Evolutionary conservation across 352 stramenopile genomes (phyloP), one percentile per base, ranked within the genome.

Genomic region (Aphanomyces cochlioides): DNA sequence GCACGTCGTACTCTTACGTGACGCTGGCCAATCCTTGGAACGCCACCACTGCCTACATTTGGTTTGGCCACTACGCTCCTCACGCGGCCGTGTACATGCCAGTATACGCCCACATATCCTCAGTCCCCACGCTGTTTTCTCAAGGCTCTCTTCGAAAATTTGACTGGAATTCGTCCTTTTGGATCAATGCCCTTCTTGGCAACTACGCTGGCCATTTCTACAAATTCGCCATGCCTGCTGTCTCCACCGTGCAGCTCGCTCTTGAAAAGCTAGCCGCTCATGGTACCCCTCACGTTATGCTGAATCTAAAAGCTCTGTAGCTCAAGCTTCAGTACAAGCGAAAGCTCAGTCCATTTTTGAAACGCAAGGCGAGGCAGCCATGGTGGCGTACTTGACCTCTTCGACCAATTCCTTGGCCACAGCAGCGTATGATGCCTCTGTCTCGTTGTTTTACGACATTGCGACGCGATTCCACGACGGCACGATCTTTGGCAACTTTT

Each of bases 1-100:
- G 83, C 48, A 88, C 82, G 12, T 76, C 71, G 17, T 86, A 93
- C 76, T 64, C 64, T 17, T 70, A 61, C 19, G 64, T 70, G 64
- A 70, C 64, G 7, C 34, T 61, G 5, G 13, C 47, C 5, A n/a
- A 63, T 39, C 8, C 64, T 0, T 39, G 8, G 5, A 15, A 61
- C 21, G 10, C 36, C 10, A 48, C 38, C 39, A 13, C 37, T 6
- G 47, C 17, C 17, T 34, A 60, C 21, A 40, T 70, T 63, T 70
- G 64, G 64, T 70, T 70, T 64, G 64, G 64, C 7, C 47, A 47
- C 17, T 70, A 70, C 43, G 64, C 47, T 3, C 64, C 64, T 7
- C 64, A 70, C 41, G 64, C 64, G 7, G 63, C 64, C 17, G 13
- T 50, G n/a, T 70, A 70, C 54, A 47, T 50, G 28, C 64, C 64